Percentiles rank a stretch among this genome's conserved stretches.
phyloP scores from a whole-genome alignment of 352 stramenopile species.

The Albugo laibachii region DNA sequence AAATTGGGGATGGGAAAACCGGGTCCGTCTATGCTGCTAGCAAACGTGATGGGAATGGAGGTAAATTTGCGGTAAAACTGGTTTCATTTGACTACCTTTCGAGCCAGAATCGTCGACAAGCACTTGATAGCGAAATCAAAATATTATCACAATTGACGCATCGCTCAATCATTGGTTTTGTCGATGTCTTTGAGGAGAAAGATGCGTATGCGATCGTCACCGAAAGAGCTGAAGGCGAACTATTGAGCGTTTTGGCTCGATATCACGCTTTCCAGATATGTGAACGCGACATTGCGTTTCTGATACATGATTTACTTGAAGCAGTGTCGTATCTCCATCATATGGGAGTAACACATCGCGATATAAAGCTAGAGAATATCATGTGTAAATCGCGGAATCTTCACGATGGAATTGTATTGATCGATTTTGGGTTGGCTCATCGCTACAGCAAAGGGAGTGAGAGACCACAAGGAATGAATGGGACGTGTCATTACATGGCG shows the following conservation, averaged over 20 bases:
- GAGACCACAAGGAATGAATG: slow-evolving; percentile 61
- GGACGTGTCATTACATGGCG: slow-evolving; percentile 70
- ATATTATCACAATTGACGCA: slow-evolving; percentile 42
- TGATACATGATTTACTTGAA: slow-evolving; percentile 43
- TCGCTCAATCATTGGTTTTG: slow-evolving; percentile 24
- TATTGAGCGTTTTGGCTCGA: slow-evolving; percentile 38
- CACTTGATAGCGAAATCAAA: slow-evolving; percentile 33
- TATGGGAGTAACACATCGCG: slow-evolving; percentile 55
- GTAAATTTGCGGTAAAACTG: slow-evolving; percentile 39
- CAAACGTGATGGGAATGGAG: slow-evolving; percentile 6
- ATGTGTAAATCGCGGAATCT: slow-evolving; percentile 24
- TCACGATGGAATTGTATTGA: slow-evolving; percentile 32
- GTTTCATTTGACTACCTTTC: slow-evolving; percentile 44
- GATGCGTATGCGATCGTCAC: slow-evolving; percentile 51
- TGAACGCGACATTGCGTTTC: slow-evolving; percentile 36
- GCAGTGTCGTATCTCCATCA: slow-evolving; percentile 53
- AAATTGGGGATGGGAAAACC: slow-evolving; percentile 64
- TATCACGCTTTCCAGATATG: slow-evolving; percentile 9
- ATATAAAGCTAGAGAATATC: slow-evolving; percentile 76
- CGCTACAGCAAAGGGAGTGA: slow-evolving; percentile 14
- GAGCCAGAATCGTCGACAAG: slow-evolving; percentile 41
- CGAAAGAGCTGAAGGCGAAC: slow-evolving; percentile 31
- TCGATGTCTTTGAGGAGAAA: slow-evolving; percentile 47
- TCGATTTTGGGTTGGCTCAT: slow-evolving; percentile 69
- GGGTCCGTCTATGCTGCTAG: slow-evolving; percentile 40